phyloP scores from a whole-genome alignment of 352 stramenopile species.

The Phytophthora brassicae region DNA sequence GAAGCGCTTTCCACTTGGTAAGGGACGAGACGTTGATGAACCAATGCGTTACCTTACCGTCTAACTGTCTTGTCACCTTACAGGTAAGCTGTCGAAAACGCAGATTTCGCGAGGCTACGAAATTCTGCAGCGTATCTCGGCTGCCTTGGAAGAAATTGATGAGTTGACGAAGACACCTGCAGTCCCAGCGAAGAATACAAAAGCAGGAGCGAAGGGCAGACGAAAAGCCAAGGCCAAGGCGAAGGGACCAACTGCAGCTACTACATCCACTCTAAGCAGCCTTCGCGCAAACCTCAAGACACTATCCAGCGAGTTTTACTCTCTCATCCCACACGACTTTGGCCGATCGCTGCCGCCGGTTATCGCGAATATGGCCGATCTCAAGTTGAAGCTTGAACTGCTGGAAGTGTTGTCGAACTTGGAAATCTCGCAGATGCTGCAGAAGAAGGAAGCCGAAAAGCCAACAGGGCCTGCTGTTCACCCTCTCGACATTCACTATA shows the following conservation, averaged over 20 bases:
- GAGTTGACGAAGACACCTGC: slow-evolving; percentile 26
- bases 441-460: slow-evolving; percentile 37
- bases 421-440: slow-evolving; percentile 62
- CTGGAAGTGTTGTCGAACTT: slow-evolving; percentile 62
- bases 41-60: neutral
- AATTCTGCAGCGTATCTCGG: slow-evolving; percentile 53
- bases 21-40: neutral
- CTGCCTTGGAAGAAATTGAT: slow-evolving; percentile 40
- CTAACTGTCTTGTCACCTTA: neutral
- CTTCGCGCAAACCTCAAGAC: slow-evolving; percentile 45
- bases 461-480: slow-evolving; percentile 27
- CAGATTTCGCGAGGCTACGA: slow-evolving; percentile 67
- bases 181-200: slow-evolving; percentile 14
- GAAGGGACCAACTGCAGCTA: slow-evolving; percentile 20
- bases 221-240: slow-evolving; percentile 31
- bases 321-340: slow-evolving; percentile 71
- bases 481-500: slow-evolving; percentile 56
- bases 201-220: slow-evolving; percentile 24
- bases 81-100: slow-evolving; percentile 49
- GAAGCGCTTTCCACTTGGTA: slow-evolving; percentile 54
- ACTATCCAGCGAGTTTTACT: slow-evolving; percentile 71
- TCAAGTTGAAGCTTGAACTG: slow-evolving; percentile 65
- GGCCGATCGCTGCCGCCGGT: slow-evolving; percentile 49
- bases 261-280: slow-evolving; percentile 20
- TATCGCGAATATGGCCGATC: slow-evolving; percentile 52